Evolutionary conservation across 2,329 filamentous ascomycete species (phyloP), one percentile per base, ranked within the genome.

Genomic region (Trichoderma atrobrunneum): DNA sequence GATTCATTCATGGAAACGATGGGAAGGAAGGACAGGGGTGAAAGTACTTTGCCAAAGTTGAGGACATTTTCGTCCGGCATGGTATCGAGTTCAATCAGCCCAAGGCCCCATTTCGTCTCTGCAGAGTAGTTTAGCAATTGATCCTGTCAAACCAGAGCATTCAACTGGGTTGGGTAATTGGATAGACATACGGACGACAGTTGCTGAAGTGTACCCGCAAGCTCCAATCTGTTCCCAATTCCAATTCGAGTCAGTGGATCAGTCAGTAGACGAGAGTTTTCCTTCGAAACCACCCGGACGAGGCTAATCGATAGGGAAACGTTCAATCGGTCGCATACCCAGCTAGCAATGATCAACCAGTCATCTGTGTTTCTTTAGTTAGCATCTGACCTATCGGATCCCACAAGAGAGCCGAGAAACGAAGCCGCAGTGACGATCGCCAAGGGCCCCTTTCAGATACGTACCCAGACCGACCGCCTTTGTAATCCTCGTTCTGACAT

Each of bases 51-150:
- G n/a, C 80, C 80, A 74, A 84, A 85, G 43, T 79, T 77, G 54
- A 79, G 79, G 14, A 82, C 57, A 64, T 85, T 84, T 39, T 82
- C 73, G 0, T 36, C 18, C 0, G 83, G 83, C 74, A 85, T 78
- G 59, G 84, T 81, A 1, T 77, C 72, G 3, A 83, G 73, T 11
- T 76, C 72, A 51, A 75, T 75, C 1, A 85, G 73, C 5, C 83
- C 83, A 0, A 85, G 78, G 0, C 83, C 83, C 79, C 80, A 85
- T 82, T 79, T 83, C 56, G 83, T 83, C 74, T 85, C 83, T 85
- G 62, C 2, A 39, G 10, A 18, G 57, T 18, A 11, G 21, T 21
- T 21, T 21, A 34, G 11, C 18, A 4, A 34, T 36, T 21, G 8
- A 57, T 67, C 14, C 12, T 24, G 3, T 7, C n/a, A 34, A 34